phyloP scores from a whole-genome alignment of 2,329 filamentous ascomycete genomes.

The Colletotrichum sojae region DNA sequence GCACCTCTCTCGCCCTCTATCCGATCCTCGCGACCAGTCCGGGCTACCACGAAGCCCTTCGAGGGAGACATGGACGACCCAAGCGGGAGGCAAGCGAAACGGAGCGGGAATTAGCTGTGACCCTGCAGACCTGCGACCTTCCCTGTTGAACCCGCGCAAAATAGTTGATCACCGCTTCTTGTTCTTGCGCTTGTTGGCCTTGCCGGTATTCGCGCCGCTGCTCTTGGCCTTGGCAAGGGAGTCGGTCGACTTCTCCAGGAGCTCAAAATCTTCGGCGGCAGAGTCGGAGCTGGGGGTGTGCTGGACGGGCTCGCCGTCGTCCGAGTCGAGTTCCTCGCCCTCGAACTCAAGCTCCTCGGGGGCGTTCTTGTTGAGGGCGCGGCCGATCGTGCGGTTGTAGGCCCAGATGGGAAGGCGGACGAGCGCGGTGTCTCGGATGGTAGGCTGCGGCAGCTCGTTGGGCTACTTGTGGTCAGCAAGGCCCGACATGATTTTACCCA shows the following conservation, averaged over 20 bases:
- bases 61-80: not conserved
- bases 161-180: slow-evolving; percentile 65
- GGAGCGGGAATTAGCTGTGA: not conserved
- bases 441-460: slow-evolving; percentile 84
- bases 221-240: slow-evolving; percentile 67
- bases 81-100: not conserved
- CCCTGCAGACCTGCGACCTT: not conserved
- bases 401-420: slow-evolving; percentile 83
- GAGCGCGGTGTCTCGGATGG: slow-evolving; percentile 85
- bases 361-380: slow-evolving; percentile 58
- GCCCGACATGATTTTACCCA: not conserved
- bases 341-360: slow-evolving; percentile 54
- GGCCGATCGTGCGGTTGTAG: slow-evolving; percentile 71
- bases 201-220: slow-evolving; percentile 62
- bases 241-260: slow-evolving; percentile 73
- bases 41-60: slow-evolving; percentile 5
- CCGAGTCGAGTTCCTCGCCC: slow-evolving; percentile 55
- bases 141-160: not conserved
- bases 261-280: slow-evolving; percentile 72
- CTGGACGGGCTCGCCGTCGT: slow-evolving; percentile 65
- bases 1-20: slow-evolving; percentile 13
- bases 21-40: slow-evolving; percentile 3
- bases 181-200: slow-evolving; percentile 67
- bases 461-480: slow-evolving; percentile 64
- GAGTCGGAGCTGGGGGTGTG: slow-evolving; percentile 70